Conservation (phyloP, 2,329 filamentous ascomycete species). For the Cephalotrichum gorgonifer region DNA sequence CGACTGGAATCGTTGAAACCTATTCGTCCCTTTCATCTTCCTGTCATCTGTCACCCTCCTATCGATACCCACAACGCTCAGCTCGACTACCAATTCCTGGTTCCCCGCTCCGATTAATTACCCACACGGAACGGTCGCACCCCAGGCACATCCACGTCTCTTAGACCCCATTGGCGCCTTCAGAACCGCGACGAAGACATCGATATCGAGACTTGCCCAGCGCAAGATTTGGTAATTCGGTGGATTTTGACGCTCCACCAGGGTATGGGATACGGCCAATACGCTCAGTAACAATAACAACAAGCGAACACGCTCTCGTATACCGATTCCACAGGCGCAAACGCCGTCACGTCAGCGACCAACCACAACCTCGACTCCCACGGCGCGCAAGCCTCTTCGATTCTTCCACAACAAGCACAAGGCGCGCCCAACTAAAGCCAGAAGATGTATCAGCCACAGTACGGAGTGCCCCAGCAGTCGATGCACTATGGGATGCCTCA, state of each 20-base stretch:
- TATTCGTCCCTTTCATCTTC: conserved; percentile 9
- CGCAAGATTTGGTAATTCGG: conserved; percentile 10
- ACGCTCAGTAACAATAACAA: conserved; percentile 54
- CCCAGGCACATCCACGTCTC: background rate
- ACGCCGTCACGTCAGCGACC: conserved; percentile 62
- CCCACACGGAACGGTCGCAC: background rate
- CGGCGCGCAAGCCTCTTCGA: conserved; percentile 65
- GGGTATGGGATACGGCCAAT: conserved; percentile 69
- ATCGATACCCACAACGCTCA: conserved; percentile 2
- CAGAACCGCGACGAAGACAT: conserved; percentile 16
- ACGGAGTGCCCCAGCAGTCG: conserved; percentile 59
- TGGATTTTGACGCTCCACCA: conserved; percentile 19
- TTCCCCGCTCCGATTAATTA: conserved; percentile 1
- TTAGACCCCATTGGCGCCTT: conserved; percentile 4
- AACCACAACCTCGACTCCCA: conserved; percentile 59
- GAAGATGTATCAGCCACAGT: conserved; percentile 65
- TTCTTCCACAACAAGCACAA: conserved; percentile 68
- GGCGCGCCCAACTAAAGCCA: conserved; percentile 49
- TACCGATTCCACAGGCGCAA: conserved; percentile 43
- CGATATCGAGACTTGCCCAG: conserved; percentile 8
- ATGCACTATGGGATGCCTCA: conserved; percentile 80
- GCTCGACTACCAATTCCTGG: background rate
- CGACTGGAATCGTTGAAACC: conserved; percentile 6
- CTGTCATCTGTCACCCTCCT: conserved; percentile 1
- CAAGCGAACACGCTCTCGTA: conserved; percentile 55